Evolutionary conservation across 257 asterid species (phyloP), one percentile per base, ranked within the genome.

Genomic region (Linderniella brevidens): DNA sequence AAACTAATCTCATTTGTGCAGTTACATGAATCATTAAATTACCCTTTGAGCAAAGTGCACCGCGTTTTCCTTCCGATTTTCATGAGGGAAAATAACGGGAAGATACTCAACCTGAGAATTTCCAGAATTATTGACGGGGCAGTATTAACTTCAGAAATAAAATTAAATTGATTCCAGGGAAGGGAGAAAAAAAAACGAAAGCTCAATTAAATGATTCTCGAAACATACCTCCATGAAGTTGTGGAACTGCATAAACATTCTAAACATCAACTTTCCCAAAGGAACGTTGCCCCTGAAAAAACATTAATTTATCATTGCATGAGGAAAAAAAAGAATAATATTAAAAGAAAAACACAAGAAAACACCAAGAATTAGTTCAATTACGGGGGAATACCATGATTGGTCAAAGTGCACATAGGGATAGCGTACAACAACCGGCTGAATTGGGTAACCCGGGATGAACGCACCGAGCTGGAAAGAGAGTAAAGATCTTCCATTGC

Each of bases 381-480:
- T 54, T 37, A 58, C 52, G 38, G 52, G 32, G 51, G 16, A 43
- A 50, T 74, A 90, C 99, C 99, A 90, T 67, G 99, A 85, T 49
- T 90, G 99, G 58, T 90, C 99, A 63, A 90, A 90, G 74, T 90
- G 99, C 37, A 85, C 88, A 65, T 82, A 63, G 40, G 96, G 96
- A 69, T 85, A 90, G 37, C 79, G 93, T 38, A 90, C 84, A 50
- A 74, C 39, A 40, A 90, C 90, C 55, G 99, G 99, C 67, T 90
- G 99, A 48, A 90, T 79, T 35, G 94, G 86, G 65, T 67, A 85
- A 40, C 92, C 94, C 18, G 99, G 94, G 59, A 90, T 79, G 73
- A 90, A 90, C 15, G 96, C 99, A 56, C 99, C 99, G 29, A 81
- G 90, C 69, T 90, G 94, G 68, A 90, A 90, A 35, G 99, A 85